Base-by-base conservation (phyloP, 2,329 filamentous ascomycete species). In the Nigrospora osmanthi region DNA sequence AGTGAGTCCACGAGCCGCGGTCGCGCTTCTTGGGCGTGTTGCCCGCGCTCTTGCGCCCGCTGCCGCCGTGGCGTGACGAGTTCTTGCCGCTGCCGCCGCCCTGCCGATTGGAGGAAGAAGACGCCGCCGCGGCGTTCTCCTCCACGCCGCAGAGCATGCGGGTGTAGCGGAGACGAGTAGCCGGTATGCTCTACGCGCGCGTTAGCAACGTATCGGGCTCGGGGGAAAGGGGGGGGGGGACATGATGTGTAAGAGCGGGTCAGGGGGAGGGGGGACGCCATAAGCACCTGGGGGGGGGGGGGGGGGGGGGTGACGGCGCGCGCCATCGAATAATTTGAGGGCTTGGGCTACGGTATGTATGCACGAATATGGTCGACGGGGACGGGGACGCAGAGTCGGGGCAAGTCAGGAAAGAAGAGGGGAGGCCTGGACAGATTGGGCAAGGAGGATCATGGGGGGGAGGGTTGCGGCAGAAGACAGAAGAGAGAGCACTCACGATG, bases 141-240 rank as follows among this genome's bases (percentile, higher is more conserved):
- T 73, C 68, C 50, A 72, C 69, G 34, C 76, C 77, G 56, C 75
- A 79, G 37, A 81, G 65, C 55, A 78, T 70, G 48, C 69, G 70
- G 42, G 68, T 77, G 56, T 79, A 81, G 49, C 73, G 69, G n/a
- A 75, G 65, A 9, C 78, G 69, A 13, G 77, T 78, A 15, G 70
- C 69, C 1, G 78, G 67, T 19, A 81, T 68, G 56, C 71, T 80
- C 78, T 81, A 48, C 28, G 23, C 7, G 23, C 23, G 10, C 9
- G 9, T 28, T 7, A 28, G 23, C 23, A 7, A 28, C 23, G 23
- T 28, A 7, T 28, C 23, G 23, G 23, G 23, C 23, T 28, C 23
- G 5, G 23, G 6, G 5, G 5, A 7, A 10, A 7, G 23, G 23
- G 6, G 2, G 4, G 19, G 19, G 19, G 19, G 7, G 19, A 23